Percentiles rank a stretch among this genome's conserved stretches.
Evolutionary conservation across 2,329 filamentous ascomycete species (phyloP).

Genomic region (Curvularia sp.): DNA sequence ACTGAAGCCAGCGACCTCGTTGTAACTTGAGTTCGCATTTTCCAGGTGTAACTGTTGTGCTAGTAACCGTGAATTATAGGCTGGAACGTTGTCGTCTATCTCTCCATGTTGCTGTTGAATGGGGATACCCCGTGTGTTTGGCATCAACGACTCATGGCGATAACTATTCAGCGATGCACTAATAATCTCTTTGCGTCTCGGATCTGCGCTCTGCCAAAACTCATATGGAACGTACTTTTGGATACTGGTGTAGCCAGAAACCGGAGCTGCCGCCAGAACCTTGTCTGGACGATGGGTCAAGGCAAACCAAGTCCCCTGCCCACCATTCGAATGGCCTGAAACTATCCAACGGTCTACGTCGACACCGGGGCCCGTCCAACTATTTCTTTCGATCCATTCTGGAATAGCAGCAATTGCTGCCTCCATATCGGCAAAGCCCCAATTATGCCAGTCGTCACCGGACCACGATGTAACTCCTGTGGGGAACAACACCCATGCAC

Average conservation of each 20-base stretch:
- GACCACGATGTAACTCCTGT: conserved; percentile 66
- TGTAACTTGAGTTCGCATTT: conserved; percentile 46
- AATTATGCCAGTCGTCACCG: conserved; percentile 67
- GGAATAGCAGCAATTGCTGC: conserved; percentile 59
- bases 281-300: conserved; percentile 64
- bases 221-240: conserved; percentile 66
- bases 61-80: conserved; percentile 64
- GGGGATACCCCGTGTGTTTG: conserved; percentile 60
- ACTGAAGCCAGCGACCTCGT: conserved; percentile 52
- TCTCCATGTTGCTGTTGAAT: conserved; percentile 65
- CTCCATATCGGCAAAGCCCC: conserved; percentile 64
- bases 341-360: conserved; percentile 60
- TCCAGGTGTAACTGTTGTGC: conserved; percentile 54
- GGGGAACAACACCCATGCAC: conserved; percentile 63
- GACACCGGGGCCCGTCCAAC: conserved; percentile 58
- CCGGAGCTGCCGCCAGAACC: conserved; percentile 62
- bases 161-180: conserved; percentile 60
- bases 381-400: conserved; percentile 57
- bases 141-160: conserved; percentile 62
- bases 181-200: conserved; percentile 57
- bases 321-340: conserved; percentile 66
- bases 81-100: conserved; percentile 65
- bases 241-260: conserved; percentile 66
- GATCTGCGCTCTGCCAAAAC: conserved; percentile 63
- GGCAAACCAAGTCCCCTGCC: conserved; percentile 65